phyloP scores from a whole-genome alignment of 306 rosid genomes.

The Boehmeria nivea region DNA sequence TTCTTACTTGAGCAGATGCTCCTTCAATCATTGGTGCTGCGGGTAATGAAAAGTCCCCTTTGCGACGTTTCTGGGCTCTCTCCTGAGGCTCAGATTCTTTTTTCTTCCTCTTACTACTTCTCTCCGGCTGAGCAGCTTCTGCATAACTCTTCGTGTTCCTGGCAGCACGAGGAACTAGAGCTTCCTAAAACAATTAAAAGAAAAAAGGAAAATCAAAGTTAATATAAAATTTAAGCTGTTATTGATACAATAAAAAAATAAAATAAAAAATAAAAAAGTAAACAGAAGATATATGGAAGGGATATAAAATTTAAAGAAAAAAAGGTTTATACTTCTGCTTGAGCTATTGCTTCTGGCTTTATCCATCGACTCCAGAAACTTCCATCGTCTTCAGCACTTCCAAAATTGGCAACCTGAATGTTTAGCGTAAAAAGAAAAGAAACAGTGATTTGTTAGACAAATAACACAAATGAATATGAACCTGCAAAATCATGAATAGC shows the following conservation, averaged over 20 bases:
- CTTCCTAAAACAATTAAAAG: conserved; percentile 45
- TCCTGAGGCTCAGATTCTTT: conserved; percentile 77
- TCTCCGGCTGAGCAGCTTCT: conserved; percentile 70
- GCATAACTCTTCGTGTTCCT: conserved; percentile 90
- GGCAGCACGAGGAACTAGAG: conserved; percentile 90
- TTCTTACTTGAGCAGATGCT: conserved; percentile 82
- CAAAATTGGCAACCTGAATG: conserved; percentile 84
- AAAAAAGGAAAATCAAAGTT: not conserved
- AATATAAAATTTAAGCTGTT: not conserved
- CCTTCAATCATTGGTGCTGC: conserved; percentile 86
- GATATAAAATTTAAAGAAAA: not conserved
- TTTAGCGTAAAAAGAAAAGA: not conserved
- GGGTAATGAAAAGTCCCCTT: conserved; percentile 58
- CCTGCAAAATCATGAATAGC: not conserved
- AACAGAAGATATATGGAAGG: not conserved
- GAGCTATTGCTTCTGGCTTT: conserved; percentile 74
- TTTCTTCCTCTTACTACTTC: conserved; percentile 80
- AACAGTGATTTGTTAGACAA: conserved; percentile 1
- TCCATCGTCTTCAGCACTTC: conserved; percentile 88
- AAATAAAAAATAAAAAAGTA: not conserved
- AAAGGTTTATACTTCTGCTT: conserved; percentile 74
- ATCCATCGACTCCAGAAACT: conserved; percentile 99
- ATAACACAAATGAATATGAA: not conserved
- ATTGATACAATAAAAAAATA: not conserved
- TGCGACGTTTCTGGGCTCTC: conserved; percentile 73